phyloP scores from a whole-genome alignment of 2,329 filamentous ascomycete genomes.

The Fusarium veterinarium region DNA sequence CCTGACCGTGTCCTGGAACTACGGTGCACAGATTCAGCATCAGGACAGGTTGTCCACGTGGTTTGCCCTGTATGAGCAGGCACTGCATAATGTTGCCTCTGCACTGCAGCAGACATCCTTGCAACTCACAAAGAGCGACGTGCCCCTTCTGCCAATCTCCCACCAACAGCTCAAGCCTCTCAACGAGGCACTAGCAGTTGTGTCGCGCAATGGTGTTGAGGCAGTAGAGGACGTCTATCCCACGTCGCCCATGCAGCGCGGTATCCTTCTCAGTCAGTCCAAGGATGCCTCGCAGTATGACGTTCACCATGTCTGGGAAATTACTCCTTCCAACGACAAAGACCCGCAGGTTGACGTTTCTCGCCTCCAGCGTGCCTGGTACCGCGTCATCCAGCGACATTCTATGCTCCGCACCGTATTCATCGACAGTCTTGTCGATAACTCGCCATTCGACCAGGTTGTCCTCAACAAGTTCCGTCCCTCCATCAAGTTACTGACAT shows the following conservation, averaged over 20 bases:
- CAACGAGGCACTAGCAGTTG: neutral
- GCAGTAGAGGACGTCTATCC: constrained; percentile 13
- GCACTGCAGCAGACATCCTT: neutral
- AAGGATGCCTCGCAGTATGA: constrained; percentile 14
- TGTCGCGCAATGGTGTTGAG: neutral
- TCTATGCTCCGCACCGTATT: constrained; percentile 7
- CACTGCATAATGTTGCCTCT: neutral
- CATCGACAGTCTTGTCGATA: constrained; percentile 22
- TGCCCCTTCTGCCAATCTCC: neutral
- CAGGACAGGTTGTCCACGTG: neutral
- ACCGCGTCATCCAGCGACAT: constrained; percentile 6
- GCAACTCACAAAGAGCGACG: constrained; percentile 3
- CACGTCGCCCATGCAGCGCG: constrained; percentile 15
- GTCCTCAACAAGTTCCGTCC: constrained; percentile 8
- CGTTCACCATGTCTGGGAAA: constrained; percentile 3
- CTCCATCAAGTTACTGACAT: neutral
- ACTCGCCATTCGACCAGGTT: constrained; percentile 6
- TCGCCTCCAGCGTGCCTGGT: constrained; percentile 1
- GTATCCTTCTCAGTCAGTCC: constrained; percentile 12
- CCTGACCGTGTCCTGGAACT: neutral
- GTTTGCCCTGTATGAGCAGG: neutral
- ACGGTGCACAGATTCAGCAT: neutral
- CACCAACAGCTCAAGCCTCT: neutral
- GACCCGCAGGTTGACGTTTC: neutral
- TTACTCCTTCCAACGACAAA: neutral